Base-by-base conservation (phyloP, 805 yeast species). In the Saccharomyces kudriavzevii region DNA sequence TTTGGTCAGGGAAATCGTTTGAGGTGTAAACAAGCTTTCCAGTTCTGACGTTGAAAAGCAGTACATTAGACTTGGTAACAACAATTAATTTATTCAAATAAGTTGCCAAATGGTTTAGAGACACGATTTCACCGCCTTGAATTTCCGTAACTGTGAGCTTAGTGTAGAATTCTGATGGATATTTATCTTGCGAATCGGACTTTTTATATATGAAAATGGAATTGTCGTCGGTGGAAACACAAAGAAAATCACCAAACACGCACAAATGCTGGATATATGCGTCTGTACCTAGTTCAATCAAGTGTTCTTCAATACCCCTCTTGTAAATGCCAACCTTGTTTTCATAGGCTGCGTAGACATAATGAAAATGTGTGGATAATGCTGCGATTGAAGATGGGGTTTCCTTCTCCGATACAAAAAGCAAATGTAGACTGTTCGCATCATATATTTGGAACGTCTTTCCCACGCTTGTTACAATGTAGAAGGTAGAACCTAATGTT, bases 381-480 rank as follows among this genome's bases (percentile, higher is more conserved):
- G 85, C 80, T 26, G 85, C 81, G 58, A 92, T 90, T 54, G 81
- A 79, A 6, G 81, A 66, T 0, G 84, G 78, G 0, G 96, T 85
- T 67, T 87, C 92, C 22, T 78, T 80, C 58, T 83, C 87, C 0
- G 96, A 88, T 11, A 92, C 95, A 70, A 94, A 92, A 24, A 92
- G 73, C 57, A 92, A 74, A 60, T 88, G 94, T 57, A 92, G 74
- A 5, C 87, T 89, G 30, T 92, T 82, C 62, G 87, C 96, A 72
- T 94, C 99, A 65, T 87, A 94, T 28, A 94, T 89, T 69, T 92
- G 98, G 73, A 94, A 89, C 0, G 92, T 78, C 51, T 83, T 77
- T 2, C 97, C 98, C 24, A 94, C 96, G 47, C 88, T 83, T 0
- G 98, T 92, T 17, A 85, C 96, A 43, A 89, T 81, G 63, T 91